Evolutionary conservation across 2,329 filamentous ascomycete species (phyloP), one percentile per base, ranked within the genome.

Genomic region (Talaromyces piceae): DNA sequence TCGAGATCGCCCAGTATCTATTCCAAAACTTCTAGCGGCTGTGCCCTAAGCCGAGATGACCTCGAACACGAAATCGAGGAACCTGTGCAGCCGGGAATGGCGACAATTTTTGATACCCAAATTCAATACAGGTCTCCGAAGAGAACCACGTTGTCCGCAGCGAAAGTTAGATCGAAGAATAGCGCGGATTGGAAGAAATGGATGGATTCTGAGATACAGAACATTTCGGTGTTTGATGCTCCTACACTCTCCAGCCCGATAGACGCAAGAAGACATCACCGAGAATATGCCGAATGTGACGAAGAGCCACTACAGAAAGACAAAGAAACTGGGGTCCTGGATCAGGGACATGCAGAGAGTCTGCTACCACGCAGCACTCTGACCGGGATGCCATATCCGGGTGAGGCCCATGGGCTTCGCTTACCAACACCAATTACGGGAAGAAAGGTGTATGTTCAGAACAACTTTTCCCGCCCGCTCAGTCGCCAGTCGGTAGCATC

Each of bases 1-100:
- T 58, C 55, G 51, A 57, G 57, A 51, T 70, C 70, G 30, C 67
- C 69, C 4, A 74, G 72, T 50, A 52, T 73, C 7, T 74, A 74
- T 59, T 74, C 72, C 13, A 64, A 68, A 49, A 67, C 67, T 8
- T 69, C 67, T 9, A 64, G 67, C 51, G 70, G 65, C 26, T 58
- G 62, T 25, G 63, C 66, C 3, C 60, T 61, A 6, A 52, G 51
- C 1, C 54, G 54, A 9, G 49, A 54, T 22, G 52, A 56, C 11
- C 47, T 50, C n/a, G 45, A 43, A 4, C 22, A 47, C 20, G 37
- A 23, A 30, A 5, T 45, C 8, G 37, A 58, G 20, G 47, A 48
- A 12, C 26, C 52, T 12, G 44, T 55, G 26, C 61, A 63, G 41
- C 59, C 60, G 23, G 68, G 68, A n/a, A 67, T 65, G 47, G 68